Base-by-base conservation (phyloP, 192 early-diverging fungal genomes). In the Kappamyces sp. region DNA sequence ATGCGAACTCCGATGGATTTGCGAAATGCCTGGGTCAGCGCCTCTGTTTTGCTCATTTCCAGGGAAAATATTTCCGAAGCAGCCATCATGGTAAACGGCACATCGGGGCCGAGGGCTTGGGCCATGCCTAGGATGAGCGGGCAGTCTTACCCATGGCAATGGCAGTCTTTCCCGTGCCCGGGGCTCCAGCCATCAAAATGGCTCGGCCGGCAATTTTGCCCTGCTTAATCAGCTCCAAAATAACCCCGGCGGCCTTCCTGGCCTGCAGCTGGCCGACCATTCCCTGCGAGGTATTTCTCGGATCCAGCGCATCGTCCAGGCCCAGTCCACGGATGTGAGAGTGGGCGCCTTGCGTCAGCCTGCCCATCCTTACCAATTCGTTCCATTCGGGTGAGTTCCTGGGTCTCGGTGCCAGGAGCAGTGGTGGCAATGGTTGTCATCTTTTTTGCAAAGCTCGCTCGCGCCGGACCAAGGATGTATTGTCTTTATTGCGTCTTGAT, bases 21-120 rank as follows among this genome's bases (percentile, higher is more conserved):
- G 55, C 96, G 85, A 68, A 99, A 96, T 2, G 93, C 96, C 78
- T 99, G 96, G 1, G 93, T 97, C 47, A 99, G 71, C 3, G 94
- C 91, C 69, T 99, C 96, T 8, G 96, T 97, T 67, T 97, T 97
- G 61, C 89, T 90, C 90, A 99, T 97, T 71, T 97, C 96, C 60
- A 99, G 77, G 8, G 93, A 97, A 67, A 97, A 99, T 58, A 99
- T 93, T 70, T 99, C 96, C 0, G 96, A 99, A 3, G 92, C 89
- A 2, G 94, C 90, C 60, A 99, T 72, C 85, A 94, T 93, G 23
- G 94, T 99, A 61, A 99, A 99, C 2, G 96, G 96, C 2, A 97
- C 93, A 47, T 97, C 96, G 1, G 80, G 66, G 34, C 96, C 96
- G 2, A 99, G 80, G 13, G 92, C 89, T 69, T 90, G 92, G 36